Base-by-base conservation (phyloP, 768 basidiomycete species). In the Trametes cingulata region DNA sequence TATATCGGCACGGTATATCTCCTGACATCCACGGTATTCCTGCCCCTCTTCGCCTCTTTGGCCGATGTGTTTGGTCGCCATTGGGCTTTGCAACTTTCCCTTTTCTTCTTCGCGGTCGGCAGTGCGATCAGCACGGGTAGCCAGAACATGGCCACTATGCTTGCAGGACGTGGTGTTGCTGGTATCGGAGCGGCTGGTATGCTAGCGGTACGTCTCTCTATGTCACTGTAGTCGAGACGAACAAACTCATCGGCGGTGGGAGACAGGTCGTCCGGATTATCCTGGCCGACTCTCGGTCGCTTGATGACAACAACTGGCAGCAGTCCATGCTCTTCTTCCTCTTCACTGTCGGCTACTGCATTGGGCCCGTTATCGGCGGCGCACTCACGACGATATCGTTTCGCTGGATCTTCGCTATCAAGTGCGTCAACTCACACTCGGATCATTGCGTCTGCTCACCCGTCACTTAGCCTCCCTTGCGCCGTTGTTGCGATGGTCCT, bases 391-490 rank as follows among this genome's bases (percentile, higher is more conserved):
- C 67, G 1, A 67, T 75, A 8, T 78, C 69, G 50, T 83, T 80
- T 67, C 75, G 82, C 20, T 84, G 81, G 82, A 76, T 83, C 15
- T 84, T 83, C 59, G 82, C 76, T 2, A 82, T 84, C 71, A 84
- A 84, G 80, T 80, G 47, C 61, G 79, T 56, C 15, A 1, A 52
- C 4, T 35, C 17, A 1, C n/a, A 10, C 13, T 4, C 4, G 10
- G 29, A 33, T 33, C 27, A 40, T 39, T n/a, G 7, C 3, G 6
- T 27, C 24, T 6, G 6, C 35, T 58, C 10, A 46, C 17, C 0
- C 35, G 9, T 33, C n/a, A 10, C 14, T 2, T 52, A 82, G 81
- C 58, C 67, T 83, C 13, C 82, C 82, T 1, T 72, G 70, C 50
- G 69, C 64, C 7, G 71, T 63, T 6, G 52, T 76, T 0, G 75